Conservation (phyloP, 2,329 filamentous ascomycete species). For the Pseudocercospora macadamiae region DNA sequence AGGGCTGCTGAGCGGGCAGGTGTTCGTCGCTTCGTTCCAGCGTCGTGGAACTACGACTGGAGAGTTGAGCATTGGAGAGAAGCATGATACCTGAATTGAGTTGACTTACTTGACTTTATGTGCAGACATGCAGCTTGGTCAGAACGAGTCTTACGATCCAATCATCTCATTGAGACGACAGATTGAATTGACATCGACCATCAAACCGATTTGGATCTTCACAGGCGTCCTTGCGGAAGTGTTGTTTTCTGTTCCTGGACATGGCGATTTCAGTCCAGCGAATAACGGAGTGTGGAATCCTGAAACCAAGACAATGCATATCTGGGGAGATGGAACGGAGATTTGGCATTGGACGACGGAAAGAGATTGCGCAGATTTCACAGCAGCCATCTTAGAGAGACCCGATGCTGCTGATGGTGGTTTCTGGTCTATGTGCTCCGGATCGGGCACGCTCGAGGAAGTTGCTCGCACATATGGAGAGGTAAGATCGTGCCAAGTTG, state of each 20-base stretch:
- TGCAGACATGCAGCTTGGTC: slow-evolving; percentile 12
- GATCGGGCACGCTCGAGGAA: slow-evolving; percentile 6
- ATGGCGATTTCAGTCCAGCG: slow-evolving; percentile 10
- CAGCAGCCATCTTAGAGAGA: background rate
- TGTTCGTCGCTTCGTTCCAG: slow-evolving; percentile 11
- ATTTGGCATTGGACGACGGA: slow-evolving; percentile 15
- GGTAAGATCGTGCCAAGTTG: background rate
- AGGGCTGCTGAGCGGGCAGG: slow-evolving; percentile 19
- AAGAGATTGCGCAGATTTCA: slow-evolving; percentile 8
- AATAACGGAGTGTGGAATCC: slow-evolving; percentile 11
- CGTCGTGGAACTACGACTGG: slow-evolving; percentile 20
- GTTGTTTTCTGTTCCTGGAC: slow-evolving; percentile 11
- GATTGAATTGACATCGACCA: slow-evolving; percentile 8
- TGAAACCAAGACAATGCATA: too few species aligned
- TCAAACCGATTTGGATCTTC: slow-evolving; percentile 20
- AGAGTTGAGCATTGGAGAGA: too few species aligned
- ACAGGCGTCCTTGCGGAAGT: slow-evolving; percentile 19
- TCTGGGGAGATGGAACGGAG: too few species aligned
- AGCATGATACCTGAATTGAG: too few species aligned
- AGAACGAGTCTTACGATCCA: slow-evolving; percentile 11
- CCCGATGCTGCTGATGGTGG: background rate
- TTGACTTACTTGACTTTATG: too few species aligned
- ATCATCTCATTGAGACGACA: slow-evolving; percentile 14
- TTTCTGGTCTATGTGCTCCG: slow-evolving; percentile 9
- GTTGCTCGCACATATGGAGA: slow-evolving; percentile 1